These are phyloP conservation scores for Asclepias syriaca DNA, from an alignment of 257 asterid species.

Conservation along the genomic window DNA sequence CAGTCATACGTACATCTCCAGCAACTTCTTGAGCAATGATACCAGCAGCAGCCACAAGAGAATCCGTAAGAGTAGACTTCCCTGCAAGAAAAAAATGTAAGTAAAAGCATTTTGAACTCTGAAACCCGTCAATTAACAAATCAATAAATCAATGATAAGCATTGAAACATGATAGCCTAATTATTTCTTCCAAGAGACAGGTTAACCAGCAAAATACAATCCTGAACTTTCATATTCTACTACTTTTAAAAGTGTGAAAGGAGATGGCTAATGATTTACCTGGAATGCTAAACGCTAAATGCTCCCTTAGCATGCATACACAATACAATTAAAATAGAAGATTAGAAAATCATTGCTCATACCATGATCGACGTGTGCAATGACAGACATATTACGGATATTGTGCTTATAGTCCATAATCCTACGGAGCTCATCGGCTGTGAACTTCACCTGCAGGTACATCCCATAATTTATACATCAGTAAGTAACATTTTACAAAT, in stretches of 20 bases:
- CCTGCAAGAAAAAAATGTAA: conserved; percentile 17
- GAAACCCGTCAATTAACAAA: neutral
- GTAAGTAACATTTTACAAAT: neutral
- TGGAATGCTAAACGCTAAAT: neutral
- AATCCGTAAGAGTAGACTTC: conserved; percentile 42
- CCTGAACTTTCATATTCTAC: neutral
- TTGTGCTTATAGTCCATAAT: conserved; percentile 43
- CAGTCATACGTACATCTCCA: conserved; percentile 45
- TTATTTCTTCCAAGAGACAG: neutral
- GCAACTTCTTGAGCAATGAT: conserved; percentile 48
- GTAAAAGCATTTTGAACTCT: neutral
- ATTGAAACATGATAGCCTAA: neutral
- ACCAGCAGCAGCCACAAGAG: conserved; percentile 46
- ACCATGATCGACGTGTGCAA: conserved; percentile 50
- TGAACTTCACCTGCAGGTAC: conserved; percentile 40
- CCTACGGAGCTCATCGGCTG: conserved; percentile 35
- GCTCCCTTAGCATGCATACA: neutral
- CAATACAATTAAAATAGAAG: neutral
- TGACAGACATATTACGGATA: conserved; percentile 43
- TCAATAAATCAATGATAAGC: neutral
- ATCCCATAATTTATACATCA: neutral
- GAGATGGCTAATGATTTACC: neutral
- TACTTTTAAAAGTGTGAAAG: neutral
- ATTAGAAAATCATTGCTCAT: neutral
- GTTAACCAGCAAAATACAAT: neutral